Percentiles rank a stretch among this genome's conserved stretches.
phyloP scores from a whole-genome alignment of 257 asterid genomes.

The Jasminum sambac region DNA sequence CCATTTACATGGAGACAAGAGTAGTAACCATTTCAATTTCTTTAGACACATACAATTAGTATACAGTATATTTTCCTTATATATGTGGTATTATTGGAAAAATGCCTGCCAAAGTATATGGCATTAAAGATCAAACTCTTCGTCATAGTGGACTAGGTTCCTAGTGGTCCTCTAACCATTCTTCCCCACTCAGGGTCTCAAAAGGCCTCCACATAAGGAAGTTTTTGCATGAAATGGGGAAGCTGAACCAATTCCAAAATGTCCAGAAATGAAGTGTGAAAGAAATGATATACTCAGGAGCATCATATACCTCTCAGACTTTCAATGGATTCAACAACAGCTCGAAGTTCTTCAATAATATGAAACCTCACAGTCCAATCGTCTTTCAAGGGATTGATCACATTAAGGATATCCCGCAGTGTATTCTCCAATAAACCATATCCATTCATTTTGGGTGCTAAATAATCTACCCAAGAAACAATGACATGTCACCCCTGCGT shows the following conservation, averaged over 20 bases:
- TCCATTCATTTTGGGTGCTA: conserved; percentile 45
- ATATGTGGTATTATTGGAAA: background rate
- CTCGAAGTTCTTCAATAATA: conserved; percentile 55
- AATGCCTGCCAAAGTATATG: background rate
- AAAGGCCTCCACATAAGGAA: background rate
- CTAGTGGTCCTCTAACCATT: background rate
- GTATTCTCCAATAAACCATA: conserved; percentile 50
- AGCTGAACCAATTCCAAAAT: conserved; percentile 1
- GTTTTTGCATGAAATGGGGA: background rate
- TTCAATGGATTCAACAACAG: conserved; percentile 55
- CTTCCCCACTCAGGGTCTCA: background rate
- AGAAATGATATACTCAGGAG: conserved; percentile 20
- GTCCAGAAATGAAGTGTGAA: background rate
- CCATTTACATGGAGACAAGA: background rate
- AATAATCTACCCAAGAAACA: conserved; percentile 17
- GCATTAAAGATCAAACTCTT: conserved; percentile 6
- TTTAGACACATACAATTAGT: background rate
- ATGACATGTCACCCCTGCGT: conserved; percentile 39
- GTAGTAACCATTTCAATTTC: background rate
- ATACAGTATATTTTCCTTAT: background rate
- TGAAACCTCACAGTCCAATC: conserved; percentile 68
- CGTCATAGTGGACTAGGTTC: background rate
- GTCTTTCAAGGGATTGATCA: conserved; percentile 53
- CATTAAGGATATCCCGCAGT: conserved; percentile 47
- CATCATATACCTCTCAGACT: conserved; percentile 70